Conservation (phyloP, 345 rosid species). For the Xanthoceras sorbifolium region DNA sequence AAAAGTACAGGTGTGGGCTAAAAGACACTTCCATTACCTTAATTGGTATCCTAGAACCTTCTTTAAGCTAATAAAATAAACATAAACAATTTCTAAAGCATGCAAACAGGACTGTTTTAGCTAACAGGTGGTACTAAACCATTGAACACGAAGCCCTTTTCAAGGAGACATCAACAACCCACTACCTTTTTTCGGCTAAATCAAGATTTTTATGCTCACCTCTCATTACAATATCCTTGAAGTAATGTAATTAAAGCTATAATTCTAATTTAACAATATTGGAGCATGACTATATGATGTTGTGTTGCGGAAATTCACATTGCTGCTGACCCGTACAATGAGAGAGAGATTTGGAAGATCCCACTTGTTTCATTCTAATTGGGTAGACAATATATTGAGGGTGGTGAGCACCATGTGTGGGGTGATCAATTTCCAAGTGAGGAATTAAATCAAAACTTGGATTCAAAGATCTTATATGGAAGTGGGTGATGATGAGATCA, state of each 20-base stretch:
- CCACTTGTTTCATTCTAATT: conserved; percentile 21
- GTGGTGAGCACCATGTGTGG: conserved; percentile 26
- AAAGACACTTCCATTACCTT: conserved; percentile 46
- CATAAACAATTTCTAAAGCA: conserved; percentile 29
- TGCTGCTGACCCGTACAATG: background rate
- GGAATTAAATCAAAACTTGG: conserved; percentile 19
- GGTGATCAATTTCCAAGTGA: conserved; percentile 15
- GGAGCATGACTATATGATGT: background rate
- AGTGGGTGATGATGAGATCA: conserved; percentile 32
- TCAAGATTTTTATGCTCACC: background rate
- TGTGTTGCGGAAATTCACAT: conserved; percentile 12
- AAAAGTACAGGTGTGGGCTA: conserved; percentile 33
- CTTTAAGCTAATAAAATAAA: conserved; percentile 22
- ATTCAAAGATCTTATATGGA: conserved; percentile 21
- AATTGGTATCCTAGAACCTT: conserved; percentile 57
- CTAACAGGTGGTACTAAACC: conserved; percentile 35
- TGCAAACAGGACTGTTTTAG: conserved; percentile 28
- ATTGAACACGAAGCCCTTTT: conserved; percentile 38
- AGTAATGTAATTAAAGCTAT: too few relatives aligned
- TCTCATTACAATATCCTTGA: background rate
- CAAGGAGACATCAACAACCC: conserved; percentile 46
- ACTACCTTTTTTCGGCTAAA: conserved; percentile 28
- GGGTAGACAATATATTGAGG: conserved; percentile 6
- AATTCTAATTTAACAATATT: background rate
- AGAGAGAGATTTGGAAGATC: background rate